Conservation (phyloP, 192 early-diverging fungal genomes). For the Cetraspora pellucida region DNA sequence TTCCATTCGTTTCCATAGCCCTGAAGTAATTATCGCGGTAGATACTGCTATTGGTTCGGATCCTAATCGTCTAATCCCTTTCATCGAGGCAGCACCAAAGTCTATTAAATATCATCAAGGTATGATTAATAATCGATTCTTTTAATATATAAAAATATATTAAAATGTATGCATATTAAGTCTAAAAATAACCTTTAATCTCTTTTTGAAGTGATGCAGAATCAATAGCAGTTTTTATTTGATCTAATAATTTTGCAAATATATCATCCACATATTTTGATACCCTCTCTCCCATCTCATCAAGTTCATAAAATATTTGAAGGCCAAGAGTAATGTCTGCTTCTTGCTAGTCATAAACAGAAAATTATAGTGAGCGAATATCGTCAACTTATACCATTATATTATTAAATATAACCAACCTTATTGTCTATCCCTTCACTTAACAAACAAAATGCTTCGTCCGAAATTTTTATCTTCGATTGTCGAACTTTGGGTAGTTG, state of each 20-base stretch:
- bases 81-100: slow-evolving; percentile 32
- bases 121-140: not conserved
- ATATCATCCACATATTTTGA: slow-evolving; percentile 43
- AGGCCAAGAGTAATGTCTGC: slow-evolving; percentile 54
- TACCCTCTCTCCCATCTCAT: slow-evolving; percentile 48
- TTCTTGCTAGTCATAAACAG: slow-evolving; percentile 39
- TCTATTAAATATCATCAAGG: slow-evolving; percentile 32
- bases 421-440: slow-evolving; percentile 48
- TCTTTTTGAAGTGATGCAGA: slow-evolving; percentile 54
- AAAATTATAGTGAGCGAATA: not conserved
- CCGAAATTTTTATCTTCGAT: slow-evolving; percentile 46
- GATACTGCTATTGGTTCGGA: slow-evolving; percentile 54
- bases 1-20: slow-evolving; percentile 59
- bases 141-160: not conserved
- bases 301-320: slow-evolving; percentile 57
- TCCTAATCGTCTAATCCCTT: slow-evolving; percentile 51
- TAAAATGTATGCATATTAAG: not conserved
- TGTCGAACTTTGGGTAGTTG: slow-evolving; percentile 54
- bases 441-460: slow-evolving; percentile 53
- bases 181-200: slow-evolving; percentile 46
- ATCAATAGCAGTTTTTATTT: slow-evolving; percentile 55
- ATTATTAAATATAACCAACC: not conserved
- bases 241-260: slow-evolving; percentile 41
- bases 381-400: not conserved
- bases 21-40: slow-evolving; percentile 45